Evolutionary conservation across 768 basidiomycete species (phyloP), one percentile per base, ranked within the genome.

Genomic region (Trametes cubensis): DNA sequence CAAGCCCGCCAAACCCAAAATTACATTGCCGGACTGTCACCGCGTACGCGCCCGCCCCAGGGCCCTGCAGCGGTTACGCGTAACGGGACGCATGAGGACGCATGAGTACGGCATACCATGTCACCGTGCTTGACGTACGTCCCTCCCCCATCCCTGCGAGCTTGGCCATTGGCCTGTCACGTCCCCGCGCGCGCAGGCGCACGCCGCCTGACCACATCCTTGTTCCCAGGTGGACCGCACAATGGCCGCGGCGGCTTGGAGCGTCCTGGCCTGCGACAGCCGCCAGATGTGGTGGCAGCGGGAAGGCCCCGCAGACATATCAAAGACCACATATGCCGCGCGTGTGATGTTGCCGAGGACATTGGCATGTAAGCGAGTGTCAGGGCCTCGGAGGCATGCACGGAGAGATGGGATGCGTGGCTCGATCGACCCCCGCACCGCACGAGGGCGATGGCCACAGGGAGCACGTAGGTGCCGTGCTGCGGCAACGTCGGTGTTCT

Each of bases 401-500:
- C 34, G 21, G 26, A 17, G 28, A 13, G 26, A 23, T 14, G 48
- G 20, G 25, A 15, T 28, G 2, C 25, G 26, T 49, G 48, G 48
- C 25, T 17, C 48, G 17, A 49, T 49, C 26, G 21, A 25, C 26
- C 23, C 52, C 40, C 21, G 14, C 6, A 41, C 20, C 49, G 23
- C 49, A 25, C 39, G 23, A 49, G 42, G 57, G 40, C 48, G 40
- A 28, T 17, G 28, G n/a, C 21, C 51, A 34, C 34, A 34, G 34
- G 10, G 34, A 34, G 49, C 25, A 49, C 34, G 49, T 20, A 59
- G 49, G 20, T 45, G 49, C 45, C 41, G n/a, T 15, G 49, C 21
- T 49, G 58, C 58, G 58, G 58, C 26, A 28, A 40, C 34, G 58
- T 45, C 58, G 58, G 58, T 41, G 58, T 59, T 59, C 58, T 59